Base-by-base conservation (phyloP, 768 basidiomycete species). In the Phylloporus sp. region DNA sequence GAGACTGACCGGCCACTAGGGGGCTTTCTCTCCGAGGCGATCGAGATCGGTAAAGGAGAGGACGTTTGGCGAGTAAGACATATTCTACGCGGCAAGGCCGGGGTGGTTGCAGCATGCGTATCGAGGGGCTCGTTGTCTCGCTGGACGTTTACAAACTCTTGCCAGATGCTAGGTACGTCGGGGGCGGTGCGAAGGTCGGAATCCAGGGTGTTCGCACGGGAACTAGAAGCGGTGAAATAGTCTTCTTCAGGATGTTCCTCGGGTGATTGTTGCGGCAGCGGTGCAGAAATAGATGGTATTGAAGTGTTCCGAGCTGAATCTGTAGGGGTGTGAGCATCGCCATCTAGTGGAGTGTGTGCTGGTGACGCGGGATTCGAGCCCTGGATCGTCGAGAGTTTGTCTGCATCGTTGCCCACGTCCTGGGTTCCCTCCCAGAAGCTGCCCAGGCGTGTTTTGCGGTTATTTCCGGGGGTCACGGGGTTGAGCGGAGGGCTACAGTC, bases 341-440 rank as follows among this genome's bases (percentile, higher is more conserved):
- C 31, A 29, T 53, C 46, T 9, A 24, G 5, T 9, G 49, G 38
- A 23, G 52, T 46, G 26, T 24, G 50, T 9, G 50, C 21, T 11
- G 68, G 64, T 5, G 65, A 60, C 9, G 44, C 42, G 6, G 65
- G 42, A 46, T 42, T 48, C 9, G 63, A 62, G 40, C 52, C 57
- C 13, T 62, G 59, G 11, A 63, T 48, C 27, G 56, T 57, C 15
- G 61, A 54, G 24, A 59, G 44, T 24, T 46, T 54, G 22, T 59
- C 58, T 24, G 27, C 38, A 31, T 62, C 58, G 23, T 73, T 64
- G n/a, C 74, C 75, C 6, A 87, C 74, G 54, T 86, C 84, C 27
- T 75, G 80, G 6, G 84, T 87, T 15, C 83, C 84, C 48, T 87
- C 75, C 87, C 87, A 90, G 54, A 89, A 90, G 45, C 80, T 81